A percentile compares a stretch with the other conserved stretches of the same genome.
These are phyloP conservation scores for Sclerotinia spermophila DNA, from an alignment of 2,329 filamentous ascomycete species.

Conservation along the genomic window DNA sequence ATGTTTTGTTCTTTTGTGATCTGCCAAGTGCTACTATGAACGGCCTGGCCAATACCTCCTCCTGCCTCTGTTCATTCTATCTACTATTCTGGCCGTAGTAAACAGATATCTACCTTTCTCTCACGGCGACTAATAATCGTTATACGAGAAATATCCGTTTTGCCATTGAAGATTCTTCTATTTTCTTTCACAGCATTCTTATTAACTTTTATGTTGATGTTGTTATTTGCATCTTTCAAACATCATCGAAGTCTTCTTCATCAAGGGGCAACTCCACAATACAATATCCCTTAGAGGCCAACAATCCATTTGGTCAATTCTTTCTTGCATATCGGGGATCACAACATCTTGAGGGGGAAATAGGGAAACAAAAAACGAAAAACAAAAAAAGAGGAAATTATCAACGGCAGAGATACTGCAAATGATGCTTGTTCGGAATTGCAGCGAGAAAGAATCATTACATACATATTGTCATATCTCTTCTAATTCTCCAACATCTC, in stretches of 20 bases:
- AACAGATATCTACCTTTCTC: not conserved
- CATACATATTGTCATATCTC: not conserved
- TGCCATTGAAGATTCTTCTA: not conserved
- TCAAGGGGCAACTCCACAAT: conserved; percentile 8
- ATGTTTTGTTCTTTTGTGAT: not conserved
- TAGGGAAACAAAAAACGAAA: not conserved
- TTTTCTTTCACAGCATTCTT: not conserved
- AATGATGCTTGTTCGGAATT: conserved; percentile 9
- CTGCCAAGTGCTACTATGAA: not conserved
- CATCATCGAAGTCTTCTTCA: conserved; percentile 1
- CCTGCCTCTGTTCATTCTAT: not conserved
- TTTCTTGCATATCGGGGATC: not conserved
- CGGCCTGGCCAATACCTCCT: not conserved
- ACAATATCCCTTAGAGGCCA: not conserved
- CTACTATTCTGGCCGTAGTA: not conserved
- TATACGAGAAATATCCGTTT: not conserved
- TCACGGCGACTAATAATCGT: not conserved
- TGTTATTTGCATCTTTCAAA: not conserved
- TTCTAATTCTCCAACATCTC: not conserved
- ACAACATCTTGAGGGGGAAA: not conserved
- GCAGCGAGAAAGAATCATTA: not conserved
- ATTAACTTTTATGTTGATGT: not conserved
- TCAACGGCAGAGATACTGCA: conserved; percentile 5
- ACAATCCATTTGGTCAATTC: not conserved
- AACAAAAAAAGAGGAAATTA: conserved; percentile 6